Evolutionary conservation across 306 rosid genomes (phyloP), one percentile per base, ranked within the genome.

Genomic region (Oxytropis ochrocephala): DNA sequence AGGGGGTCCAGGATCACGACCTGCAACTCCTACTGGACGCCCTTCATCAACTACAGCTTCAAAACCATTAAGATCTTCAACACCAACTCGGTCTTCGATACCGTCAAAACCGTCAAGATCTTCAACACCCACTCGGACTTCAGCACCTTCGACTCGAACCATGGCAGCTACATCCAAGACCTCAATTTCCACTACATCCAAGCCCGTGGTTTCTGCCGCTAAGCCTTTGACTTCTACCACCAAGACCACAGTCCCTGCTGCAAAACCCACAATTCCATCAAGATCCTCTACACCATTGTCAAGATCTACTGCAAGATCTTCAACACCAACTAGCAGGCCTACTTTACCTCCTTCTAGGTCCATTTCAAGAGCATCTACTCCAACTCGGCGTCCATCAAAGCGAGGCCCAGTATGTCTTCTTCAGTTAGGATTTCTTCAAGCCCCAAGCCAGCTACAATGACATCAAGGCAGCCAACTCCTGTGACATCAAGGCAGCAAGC

Each of bases 1-100:
- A 4, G 92, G 89, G 52, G 98, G 95, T 66, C 95, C 92, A 17
- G 96, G 95, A 78, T 89, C 96, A 70, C 86, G 98, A 69, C 88
- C 91, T 69, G 89, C 87, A 36, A 86, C 96, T 56, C 96, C 98
- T 74, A 86, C 92, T 58, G 92, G 95, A 53, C 88, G 95, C 5
- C 70, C 92, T 54, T 74, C 89, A 47, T 78, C 88, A 82, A 59
- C 78, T 30, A 43, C 90, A 19, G 21, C 87, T 17, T 81, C 96
- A 56, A 89, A 77, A 81, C 63, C 96, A 64, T 83, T 88, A 72
- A 87, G 98, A 80, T 73, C 98, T 33, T 89, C 95, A 16, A 92
- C 98, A 21, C 98, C 98, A 64, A 89, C 98, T 60, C 84, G 98
- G 52, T 51, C 90, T 53, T 73, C 86, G 54, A 55, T 84, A 76